Percentiles rank a stretch among this genome's conserved stretches.
phyloP scores from a whole-genome alignment of 371 early-diverging fungal species.

The Rhizopus stolonifer region DNA sequence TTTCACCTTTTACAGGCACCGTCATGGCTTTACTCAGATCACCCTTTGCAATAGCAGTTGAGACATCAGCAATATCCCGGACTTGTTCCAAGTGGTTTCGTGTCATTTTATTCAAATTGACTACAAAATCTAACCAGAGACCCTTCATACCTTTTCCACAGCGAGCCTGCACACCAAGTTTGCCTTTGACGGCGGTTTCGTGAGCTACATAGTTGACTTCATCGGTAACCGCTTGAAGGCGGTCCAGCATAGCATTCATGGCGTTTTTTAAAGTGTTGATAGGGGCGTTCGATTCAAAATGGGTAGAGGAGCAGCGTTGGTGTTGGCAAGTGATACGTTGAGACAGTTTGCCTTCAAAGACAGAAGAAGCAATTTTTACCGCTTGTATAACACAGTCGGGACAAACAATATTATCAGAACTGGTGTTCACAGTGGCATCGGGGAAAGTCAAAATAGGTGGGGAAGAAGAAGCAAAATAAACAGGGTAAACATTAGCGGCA shows the following conservation, averaged over 20 bases:
- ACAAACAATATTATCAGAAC: conserved; percentile 42
- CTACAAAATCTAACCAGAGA: conserved; percentile 70
- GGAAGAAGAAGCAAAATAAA: conserved; percentile 33
- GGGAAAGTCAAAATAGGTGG: conserved; percentile 31
- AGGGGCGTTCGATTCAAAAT: conserved; percentile 31
- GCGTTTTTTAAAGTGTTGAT: conserved; percentile 53
- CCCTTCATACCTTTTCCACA: conserved; percentile 60
- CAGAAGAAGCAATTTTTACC: conserved; percentile 50
- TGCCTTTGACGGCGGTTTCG: conserved; percentile 67
- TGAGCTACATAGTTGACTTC: conserved; percentile 63
- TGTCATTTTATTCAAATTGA: conserved; percentile 68
- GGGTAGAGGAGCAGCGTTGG: conserved; percentile 31
- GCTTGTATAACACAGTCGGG: conserved; percentile 49
- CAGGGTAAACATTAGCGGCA: conserved; percentile 32
- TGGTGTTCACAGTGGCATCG: conserved; percentile 24
- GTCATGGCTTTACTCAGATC: conserved; percentile 70
- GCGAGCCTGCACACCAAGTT: conserved; percentile 65
- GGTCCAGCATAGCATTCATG: conserved; percentile 69
- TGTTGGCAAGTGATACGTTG: conserved; percentile 48
- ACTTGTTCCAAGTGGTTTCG: conserved; percentile 68
- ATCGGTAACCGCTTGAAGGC: conserved; percentile 51
- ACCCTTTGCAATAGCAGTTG: conserved; percentile 71
- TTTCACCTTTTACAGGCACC: conserved; percentile 69
- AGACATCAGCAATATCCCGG: conserved; percentile 73
- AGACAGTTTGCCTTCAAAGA: conserved; percentile 47